Evolutionary conservation across 345 rosid genomes (phyloP), one percentile per base, ranked within the genome.

Genomic region (Sonneratia caseolaris): DNA sequence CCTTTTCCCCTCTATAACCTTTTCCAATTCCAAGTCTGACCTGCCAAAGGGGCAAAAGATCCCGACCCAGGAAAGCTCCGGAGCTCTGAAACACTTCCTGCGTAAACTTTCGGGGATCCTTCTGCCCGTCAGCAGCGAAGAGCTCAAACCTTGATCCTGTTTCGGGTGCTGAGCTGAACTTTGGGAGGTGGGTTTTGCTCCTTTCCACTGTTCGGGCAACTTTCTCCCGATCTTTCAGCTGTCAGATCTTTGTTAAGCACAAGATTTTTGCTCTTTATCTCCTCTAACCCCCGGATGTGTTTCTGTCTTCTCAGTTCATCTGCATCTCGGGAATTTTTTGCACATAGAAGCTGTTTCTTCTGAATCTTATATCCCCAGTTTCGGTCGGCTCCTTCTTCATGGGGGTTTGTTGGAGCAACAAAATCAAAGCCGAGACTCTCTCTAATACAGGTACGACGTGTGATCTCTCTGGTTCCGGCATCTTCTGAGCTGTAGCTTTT

Each of bases 391-490:
- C 56, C 66, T 70, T 75, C 68, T 49, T 47, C 75, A 91, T 93
- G 97, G 98, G 98, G 80, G 86, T 84, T 68, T 93, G 98, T 73
- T 89, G 84, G 83, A 93, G 98, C 74, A 88, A 89, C 71, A 89
- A 87, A 78, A 85, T 91, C 83, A 93, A 82, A 82, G 88, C 96
- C n/a, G 93, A 91, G 76, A 85, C 82, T 78, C 83, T 88, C 64
- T 84, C 88, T 16, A 68, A 80, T 74, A 83, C 96, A 47, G 96
- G 98, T 93, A 70, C 68, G n/a, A 22, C 35, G 51, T 5, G 51
- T 70, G 24, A 57, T 68, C 72, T 74, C 36, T 70, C 10, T 15
- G n/a, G 21, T 57, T 18, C 77, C 48, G 56, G 2, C 62, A 32
- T 24, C 70, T 74, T 59, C 21, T 72, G 69, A 22, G 27, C 8